phyloP scores from a whole-genome alignment of 495 filamentous ascomycete genomes.

The Lentithecium fluviatile region DNA sequence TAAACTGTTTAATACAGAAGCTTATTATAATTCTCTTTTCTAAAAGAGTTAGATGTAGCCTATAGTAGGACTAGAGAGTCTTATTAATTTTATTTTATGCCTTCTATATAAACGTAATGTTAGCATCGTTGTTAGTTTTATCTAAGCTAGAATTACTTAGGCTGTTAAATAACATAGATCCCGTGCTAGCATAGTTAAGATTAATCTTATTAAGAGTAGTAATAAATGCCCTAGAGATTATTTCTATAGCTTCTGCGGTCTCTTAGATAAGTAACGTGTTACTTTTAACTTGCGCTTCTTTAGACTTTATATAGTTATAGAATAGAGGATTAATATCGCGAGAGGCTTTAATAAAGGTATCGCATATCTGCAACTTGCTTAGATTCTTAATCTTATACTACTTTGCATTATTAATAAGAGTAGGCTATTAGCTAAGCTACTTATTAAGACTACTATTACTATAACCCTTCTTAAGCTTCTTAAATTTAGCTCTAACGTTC shows the following conservation, averaged over 20 bases:
- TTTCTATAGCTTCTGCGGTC: background rate
- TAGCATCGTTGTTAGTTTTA: background rate
- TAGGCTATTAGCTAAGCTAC: background rate
- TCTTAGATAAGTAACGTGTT: constrained; percentile 3
- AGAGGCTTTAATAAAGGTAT: constrained; percentile 7
- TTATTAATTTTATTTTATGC: background rate
- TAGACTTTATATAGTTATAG: constrained; percentile 1
- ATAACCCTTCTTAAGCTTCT: background rate
- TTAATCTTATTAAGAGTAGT: constrained; percentile 11
- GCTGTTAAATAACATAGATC: background rate
- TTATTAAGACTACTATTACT: background rate
- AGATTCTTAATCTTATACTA: constrained; percentile 12
- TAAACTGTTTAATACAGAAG: background rate
- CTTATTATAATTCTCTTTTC: background rate
- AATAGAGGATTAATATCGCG: constrained; percentile 1
- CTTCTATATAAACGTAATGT: background rate
- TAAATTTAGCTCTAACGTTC: background rate
- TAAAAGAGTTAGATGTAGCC: background rate
- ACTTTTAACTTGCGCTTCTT: constrained; percentile 3
- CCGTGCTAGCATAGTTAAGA: background rate
- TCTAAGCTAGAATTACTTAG: background rate
- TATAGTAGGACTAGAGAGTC: background rate
- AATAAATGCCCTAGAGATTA: constrained; percentile 1
- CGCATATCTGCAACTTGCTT: constrained; percentile 5
- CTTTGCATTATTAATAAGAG: background rate